phyloP scores from a whole-genome alignment of 768 basidiomycete genomes.

The Collybia nuda region DNA sequence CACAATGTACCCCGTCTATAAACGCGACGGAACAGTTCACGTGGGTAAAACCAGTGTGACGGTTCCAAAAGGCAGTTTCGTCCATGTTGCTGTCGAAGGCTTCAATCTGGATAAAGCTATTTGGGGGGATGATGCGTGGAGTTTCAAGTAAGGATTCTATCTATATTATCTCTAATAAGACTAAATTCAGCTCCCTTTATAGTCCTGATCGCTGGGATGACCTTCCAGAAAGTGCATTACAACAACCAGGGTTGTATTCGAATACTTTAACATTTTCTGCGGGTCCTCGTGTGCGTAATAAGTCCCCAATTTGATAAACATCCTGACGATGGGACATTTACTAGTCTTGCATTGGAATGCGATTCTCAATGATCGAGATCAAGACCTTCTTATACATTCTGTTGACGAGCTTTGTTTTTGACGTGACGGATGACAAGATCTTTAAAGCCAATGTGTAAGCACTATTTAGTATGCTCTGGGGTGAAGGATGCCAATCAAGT shows the following conservation, averaged over 20 bases:
- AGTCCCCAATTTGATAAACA: background rate
- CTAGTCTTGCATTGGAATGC: conserved; percentile 81
- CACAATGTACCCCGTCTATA: conserved; percentile 59
- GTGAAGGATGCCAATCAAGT: background rate
- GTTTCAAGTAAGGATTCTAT: conserved; percentile 59
- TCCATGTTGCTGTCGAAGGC: conserved; percentile 79
- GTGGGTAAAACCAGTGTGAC: conserved; percentile 40
- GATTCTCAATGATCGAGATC: conserved; percentile 83
- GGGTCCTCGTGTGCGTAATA: conserved; percentile 67
- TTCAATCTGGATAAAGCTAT: conserved; percentile 76
- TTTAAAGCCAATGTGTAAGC: conserved; percentile 64
- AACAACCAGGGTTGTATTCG: conserved; percentile 70
- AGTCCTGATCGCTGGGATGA: conserved; percentile 85
- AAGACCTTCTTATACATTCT: conserved; percentile 75
- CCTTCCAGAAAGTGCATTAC: conserved; percentile 65
- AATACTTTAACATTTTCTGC: conserved; percentile 78
- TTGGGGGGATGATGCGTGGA: conserved; percentile 83
- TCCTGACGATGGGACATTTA: conserved; percentile 4
- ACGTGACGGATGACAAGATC: conserved; percentile 51
- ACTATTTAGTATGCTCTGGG: background rate
- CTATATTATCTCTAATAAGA: background rate
- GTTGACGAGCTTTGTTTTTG: conserved; percentile 64
- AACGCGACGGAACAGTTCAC: conserved; percentile 43
- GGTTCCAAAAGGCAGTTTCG: conserved; percentile 67
- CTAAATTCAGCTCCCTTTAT: background rate